Base-by-base conservation (phyloP, 345 rosid genomes). In the Psidium friedrichsthalianum region DNA sequence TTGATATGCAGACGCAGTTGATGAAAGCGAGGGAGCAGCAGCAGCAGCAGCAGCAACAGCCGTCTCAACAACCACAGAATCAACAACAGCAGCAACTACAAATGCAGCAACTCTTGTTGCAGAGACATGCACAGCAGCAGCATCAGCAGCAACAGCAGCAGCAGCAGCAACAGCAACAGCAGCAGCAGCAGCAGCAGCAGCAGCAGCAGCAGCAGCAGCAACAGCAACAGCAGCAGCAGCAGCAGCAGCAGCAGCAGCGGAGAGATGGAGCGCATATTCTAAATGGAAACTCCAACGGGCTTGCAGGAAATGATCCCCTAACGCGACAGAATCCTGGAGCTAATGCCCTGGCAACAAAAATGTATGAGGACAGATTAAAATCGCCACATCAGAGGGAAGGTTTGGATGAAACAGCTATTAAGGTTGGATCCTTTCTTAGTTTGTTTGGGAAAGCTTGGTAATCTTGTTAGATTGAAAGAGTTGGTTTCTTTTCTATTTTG, bases 341-440 rank as follows among this genome's bases (percentile, higher is more conserved):
- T 83, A 95, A 91, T 94, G 96, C 96, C 84, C 78, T 97, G 89
- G 95, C 96, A 42, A 93, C 93, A 83, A 97, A 94, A 90, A 91
- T 96, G 93, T 97, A 94, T n/a, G 98, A 94, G 92, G 98, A 97
- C 84, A 91, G 94, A 83, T 89, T 93, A 74, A 97, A 97, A 87
- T 54, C 91, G 85, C 96, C 99, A 51, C 89, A 86, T 85, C 98
- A 93, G 89, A 94, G 99, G 92, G 99, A 97, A 90, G 88, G 96
- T 52, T 87, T 96, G 91, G 98, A 96, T 84, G 98, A 97, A 86
- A 90, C 94, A 22, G 88, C 95, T 58, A 94, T 93, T 90, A 96
- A 97, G 96, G 99, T 96, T 85, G 80, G 51, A 84, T 54, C 51
- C n/a, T 83, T 56, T 56, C 49, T 25, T 20, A 51, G 80, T 84